Evolutionary conservation across 257 asterid genomes (phyloP), one percentile per base, ranked within the genome.

Genomic region (Gentiana dahurica): DNA sequence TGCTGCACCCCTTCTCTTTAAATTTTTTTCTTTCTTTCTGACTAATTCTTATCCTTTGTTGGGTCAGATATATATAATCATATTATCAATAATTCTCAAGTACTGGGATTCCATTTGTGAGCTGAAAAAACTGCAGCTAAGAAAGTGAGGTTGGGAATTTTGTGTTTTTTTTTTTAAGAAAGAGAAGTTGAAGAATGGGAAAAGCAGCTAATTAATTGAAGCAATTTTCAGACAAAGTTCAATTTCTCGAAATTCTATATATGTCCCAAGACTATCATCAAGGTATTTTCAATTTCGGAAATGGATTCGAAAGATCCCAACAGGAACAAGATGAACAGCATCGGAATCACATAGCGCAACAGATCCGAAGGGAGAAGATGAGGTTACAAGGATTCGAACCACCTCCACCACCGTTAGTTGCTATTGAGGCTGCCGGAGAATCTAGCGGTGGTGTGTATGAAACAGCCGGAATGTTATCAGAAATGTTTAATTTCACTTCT

Each of bases 241-340:
- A 68, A 68, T 61, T 57, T 53, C 12, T 57, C 56, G 12, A 65
- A 57, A 33, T 46, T 39, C 49, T 39, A 58, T 73, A 87, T 78
- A 88, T 88, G 99, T 92, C 99, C 79, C 86, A 86, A 69, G 95
- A 88, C 59, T 85, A 85, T 68, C 94, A 79, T 15, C 95, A 81
- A 63, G 83, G 87, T 9, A 65, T 81, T 66, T 83, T 77, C 62
- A 80, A 77, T 68, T 92, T 88, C 91, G 80, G 93, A 66, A 85
- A 87, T 77, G 94, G 86, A 49, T 91, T 91, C 90, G 94, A 85
- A 73, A 83, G 94, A 85, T 72, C 85, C 3, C 89, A 71, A 34
- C 81, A 70, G n/a, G 77, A 85, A 15, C 86, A 77, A 3, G 89
- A 79, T 1, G 89, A 79, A 0, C 89, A 70, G 34, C 63, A 64